These are phyloP conservation scores for Cryptococcus jaspeensis DNA, from an alignment of 1,284 basidiomycete species.

Conservation along the genomic window DNA sequence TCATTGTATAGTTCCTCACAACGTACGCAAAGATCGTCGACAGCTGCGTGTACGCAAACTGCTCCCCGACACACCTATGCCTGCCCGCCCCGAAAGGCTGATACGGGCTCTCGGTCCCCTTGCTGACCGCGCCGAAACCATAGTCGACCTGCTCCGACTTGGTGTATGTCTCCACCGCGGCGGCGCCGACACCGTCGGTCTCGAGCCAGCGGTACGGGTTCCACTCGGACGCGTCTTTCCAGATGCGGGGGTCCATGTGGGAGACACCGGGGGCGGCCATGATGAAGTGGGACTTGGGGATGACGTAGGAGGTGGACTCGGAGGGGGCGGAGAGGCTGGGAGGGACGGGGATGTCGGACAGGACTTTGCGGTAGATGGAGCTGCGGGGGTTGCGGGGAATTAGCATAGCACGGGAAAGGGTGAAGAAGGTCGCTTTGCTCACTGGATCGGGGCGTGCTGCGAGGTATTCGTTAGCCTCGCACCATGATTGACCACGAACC, in stretches of 20 bases:
- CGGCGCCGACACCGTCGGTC: conserved; percentile 68
- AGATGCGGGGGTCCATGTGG: conserved; percentile 82
- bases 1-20: conserved; percentile 73
- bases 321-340: conserved; percentile 73
- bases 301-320: conserved; percentile 68
- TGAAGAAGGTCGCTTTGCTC: conserved; percentile 52
- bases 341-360: conserved; percentile 80
- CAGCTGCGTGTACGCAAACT: conserved; percentile 95
- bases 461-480: neutral
- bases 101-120: conserved; percentile 86
- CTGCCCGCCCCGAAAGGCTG: conserved; percentile 96
- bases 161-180: conserved; percentile 70
- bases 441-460: conserved; percentile 85
- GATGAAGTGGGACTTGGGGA: conserved; percentile 89
- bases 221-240: conserved; percentile 73
- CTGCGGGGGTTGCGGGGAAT: conserved; percentile 18
- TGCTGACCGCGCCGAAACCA: conserved; percentile 89
- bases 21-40: conserved; percentile 79
- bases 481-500: conserved; percentile 1
- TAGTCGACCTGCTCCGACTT: conserved; percentile 88
- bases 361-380: conserved; percentile 73
- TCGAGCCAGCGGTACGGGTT: conserved; percentile 84
- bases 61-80: conserved; percentile 60
- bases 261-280: conserved; percentile 86
- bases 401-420: neutral